These are phyloP conservation scores for Pisolithus sp. DNA, from an alignment of 768 basidiomycete species.

Conservation along the genomic window DNA sequence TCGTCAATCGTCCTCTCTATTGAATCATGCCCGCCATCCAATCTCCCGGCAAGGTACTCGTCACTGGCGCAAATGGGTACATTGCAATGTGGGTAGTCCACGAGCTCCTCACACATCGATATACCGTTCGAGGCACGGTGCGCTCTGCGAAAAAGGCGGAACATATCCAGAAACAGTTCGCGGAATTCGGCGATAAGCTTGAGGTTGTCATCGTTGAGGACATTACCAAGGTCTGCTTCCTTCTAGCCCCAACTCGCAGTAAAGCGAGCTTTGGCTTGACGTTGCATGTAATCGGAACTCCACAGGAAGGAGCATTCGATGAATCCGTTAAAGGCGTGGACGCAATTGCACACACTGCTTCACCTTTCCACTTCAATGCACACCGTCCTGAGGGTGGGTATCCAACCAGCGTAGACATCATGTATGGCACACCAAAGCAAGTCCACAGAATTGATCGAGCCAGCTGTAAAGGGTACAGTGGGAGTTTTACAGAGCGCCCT, in stretches of 20 bases:
- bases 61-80: slow-evolving; percentile 25
- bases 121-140: slow-evolving; percentile 59
- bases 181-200: slow-evolving; percentile 48
- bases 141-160: slow-evolving; percentile 55
- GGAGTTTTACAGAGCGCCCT: slow-evolving; percentile 54
- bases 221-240: slow-evolving; percentile 42
- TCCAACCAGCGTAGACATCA: background rate
- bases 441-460: slow-evolving; percentile 50
- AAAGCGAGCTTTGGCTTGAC: too few species aligned
- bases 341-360: slow-evolving; percentile 64
- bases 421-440: background rate
- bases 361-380: slow-evolving; percentile 46
- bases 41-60: slow-evolving; percentile 23
- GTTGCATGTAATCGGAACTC: background rate
- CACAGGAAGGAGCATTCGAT: slow-evolving; percentile 64
- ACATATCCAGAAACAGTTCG: slow-evolving; percentile 50
- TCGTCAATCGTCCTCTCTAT: too few species aligned
- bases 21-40: slow-evolving; percentile 19
- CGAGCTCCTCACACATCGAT: slow-evolving; percentile 54
- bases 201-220: slow-evolving; percentile 66
- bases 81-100: slow-evolving; percentile 50
- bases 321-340: slow-evolving; percentile 73
- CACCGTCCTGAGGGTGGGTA: slow-evolving; percentile 37
- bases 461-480: slow-evolving; percentile 67
- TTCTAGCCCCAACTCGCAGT: background rate